Base-by-base conservation (phyloP, 1,284 basidiomycete genomes). In the Malassezia caprae region DNA sequence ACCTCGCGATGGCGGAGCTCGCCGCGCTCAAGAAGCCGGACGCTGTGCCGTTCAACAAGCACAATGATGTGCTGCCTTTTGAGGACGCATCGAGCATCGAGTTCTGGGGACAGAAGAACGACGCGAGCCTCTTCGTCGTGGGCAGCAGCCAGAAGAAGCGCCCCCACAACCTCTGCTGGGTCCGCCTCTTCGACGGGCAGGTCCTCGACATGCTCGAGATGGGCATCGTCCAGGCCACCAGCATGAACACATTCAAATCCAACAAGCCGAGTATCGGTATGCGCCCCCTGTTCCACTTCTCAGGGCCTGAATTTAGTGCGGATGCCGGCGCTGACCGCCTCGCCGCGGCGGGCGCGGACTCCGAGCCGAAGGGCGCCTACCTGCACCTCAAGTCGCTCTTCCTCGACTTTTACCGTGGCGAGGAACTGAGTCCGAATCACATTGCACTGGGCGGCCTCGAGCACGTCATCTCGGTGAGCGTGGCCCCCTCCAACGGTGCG, bases 191-290 rank as follows among this genome's bases (percentile, higher is more conserved):
- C 66, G 87, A 96, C 68, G 82, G 83, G 27, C 80, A 83, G 67
- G 82, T 96, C 21, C 78, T 98, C 68, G 94, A 99, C 75, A 91
- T 96, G 87, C 81, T 90, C 57, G 94, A 98, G 78, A 78, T 94
- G 19, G 90, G 90, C 5, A 83, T 98, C 21, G 85, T 90, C 47
- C 81, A 78, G 31, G 90, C 84, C 68, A 80, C 82, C 56, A 79
- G 82, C 63, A 93, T 96, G 85, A 72, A 78, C 11, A 82, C 83
- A 39, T 87, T 94, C 78, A 88, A 90, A 78, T 89, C 87, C 73
- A 64, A 80, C 34, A 94, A 94, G 81, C 84, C 86, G 10, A 85
- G 88, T 4, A 83, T 87, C 27, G 91, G 91, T n/a, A 84, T 90
- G 66, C 84, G 87, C 65, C 91, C 93, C 47, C 77, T 96, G 63